Conservation (phyloP, 2,329 filamentous ascomycete genomes). For the Penicillium sp. region DNA sequence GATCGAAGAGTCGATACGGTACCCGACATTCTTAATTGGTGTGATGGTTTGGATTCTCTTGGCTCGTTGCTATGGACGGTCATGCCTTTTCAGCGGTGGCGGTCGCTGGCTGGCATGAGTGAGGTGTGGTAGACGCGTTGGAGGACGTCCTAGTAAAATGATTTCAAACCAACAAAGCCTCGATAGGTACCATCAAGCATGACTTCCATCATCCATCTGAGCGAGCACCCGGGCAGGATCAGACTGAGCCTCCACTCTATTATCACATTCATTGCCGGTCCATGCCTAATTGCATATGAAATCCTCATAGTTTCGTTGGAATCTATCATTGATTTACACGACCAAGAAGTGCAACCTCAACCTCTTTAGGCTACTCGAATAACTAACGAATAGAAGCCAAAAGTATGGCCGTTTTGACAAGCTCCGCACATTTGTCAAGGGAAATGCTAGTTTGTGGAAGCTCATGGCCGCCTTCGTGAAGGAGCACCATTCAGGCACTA, state of each 20-base stretch:
- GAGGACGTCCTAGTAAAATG: no score
- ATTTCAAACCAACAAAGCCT: no score
- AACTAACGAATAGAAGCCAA: not conserved
- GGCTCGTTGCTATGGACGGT: slow-evolving; percentile 12
- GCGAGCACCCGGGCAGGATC: no score
- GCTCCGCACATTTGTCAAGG: not conserved
- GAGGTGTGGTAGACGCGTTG: slow-evolving; percentile 6
- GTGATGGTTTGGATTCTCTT: slow-evolving; percentile 10
- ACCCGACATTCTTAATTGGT: slow-evolving; percentile 10
- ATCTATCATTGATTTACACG: not conserved
- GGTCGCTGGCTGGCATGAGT: slow-evolving; percentile 1
- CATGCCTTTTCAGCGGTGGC: slow-evolving; percentile 12
- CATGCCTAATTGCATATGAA: no score
- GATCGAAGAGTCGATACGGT: slow-evolving; percentile 6
- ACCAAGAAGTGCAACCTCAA: not conserved
- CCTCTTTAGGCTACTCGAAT: not conserved
- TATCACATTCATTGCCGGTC: no score
- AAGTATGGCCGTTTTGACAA: not conserved
- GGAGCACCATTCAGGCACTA: not conserved
- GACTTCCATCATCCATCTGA: no score
- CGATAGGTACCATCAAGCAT: no score
- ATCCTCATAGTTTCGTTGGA: not conserved
- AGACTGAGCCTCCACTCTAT: no score
- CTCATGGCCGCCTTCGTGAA: slow-evolving; percentile 4
- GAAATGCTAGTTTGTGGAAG: not conserved